Percentiles rank a stretch among this genome's conserved stretches.
Conservation (phyloP, 306 rosid genomes). For the Prunus campanulata region DNA sequence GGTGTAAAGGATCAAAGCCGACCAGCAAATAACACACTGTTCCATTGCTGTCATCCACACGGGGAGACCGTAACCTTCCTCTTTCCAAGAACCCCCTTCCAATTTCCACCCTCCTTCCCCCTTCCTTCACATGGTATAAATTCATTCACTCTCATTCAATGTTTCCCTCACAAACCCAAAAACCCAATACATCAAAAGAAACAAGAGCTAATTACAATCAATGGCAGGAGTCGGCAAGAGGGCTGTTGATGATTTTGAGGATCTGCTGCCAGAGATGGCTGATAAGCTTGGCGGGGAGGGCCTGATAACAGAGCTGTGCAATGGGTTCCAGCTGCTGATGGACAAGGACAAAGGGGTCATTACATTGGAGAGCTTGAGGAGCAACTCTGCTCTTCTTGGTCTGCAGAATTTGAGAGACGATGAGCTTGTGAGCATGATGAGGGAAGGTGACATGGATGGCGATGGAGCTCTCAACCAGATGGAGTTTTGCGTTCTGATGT, state of each 20-base stretch:
- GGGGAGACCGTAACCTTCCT: slow-evolving; percentile 15
- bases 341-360: slow-evolving; percentile 73
- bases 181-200: not conserved
- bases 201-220: not conserved
- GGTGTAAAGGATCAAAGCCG: slow-evolving; percentile 44
- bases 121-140: not conserved
- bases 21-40: slow-evolving; percentile 45
- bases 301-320: slow-evolving; percentile 75
- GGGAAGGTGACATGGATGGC: slow-evolving; percentile 77
- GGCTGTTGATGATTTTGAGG: slow-evolving; percentile 42
- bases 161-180: not conserved
- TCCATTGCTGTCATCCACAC: slow-evolving; percentile 49
- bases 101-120: not conserved
- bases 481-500: slow-evolving; percentile 98
- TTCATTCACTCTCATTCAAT: not conserved
- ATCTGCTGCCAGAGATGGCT: slow-evolving; percentile 78
- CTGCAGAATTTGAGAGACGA: slow-evolving; percentile 65
- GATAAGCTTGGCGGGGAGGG: slow-evolving; percentile 81
- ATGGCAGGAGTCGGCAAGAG: slow-evolving; percentile 46
- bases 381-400: slow-evolving; percentile 60
- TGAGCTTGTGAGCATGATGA: slow-evolving; percentile 72
- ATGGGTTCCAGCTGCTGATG: slow-evolving; percentile 74
- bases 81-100: slow-evolving; percentile 41
- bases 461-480: slow-evolving; percentile 73
- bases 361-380: slow-evolving; percentile 68